These are phyloP conservation scores for Aspergillus niger DNA, from an alignment of 2,329 filamentous ascomycete genomes.

Conservation along the genomic window DNA sequence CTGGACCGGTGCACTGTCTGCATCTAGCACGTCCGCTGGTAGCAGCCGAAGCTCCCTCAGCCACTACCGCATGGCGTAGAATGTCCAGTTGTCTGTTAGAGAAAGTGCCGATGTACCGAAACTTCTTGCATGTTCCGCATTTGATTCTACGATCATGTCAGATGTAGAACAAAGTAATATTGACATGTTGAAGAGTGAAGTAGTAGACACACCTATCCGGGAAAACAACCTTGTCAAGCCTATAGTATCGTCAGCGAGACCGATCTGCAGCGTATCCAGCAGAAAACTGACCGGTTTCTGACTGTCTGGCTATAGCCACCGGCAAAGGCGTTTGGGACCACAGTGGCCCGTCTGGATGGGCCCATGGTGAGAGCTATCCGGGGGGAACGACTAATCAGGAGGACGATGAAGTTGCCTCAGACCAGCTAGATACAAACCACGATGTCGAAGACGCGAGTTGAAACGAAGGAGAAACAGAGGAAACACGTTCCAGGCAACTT, in stretches of 20 bases:
- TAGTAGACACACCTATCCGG: slow-evolving; percentile 34
- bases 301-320: slow-evolving; percentile 29
- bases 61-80: slow-evolving; percentile 30
- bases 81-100: slow-evolving; percentile 52
- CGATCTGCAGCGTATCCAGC: not conserved
- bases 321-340: slow-evolving; percentile 22
- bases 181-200: not conserved
- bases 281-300: slow-evolving; percentile 25
- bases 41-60: slow-evolving; percentile 18
- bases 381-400: not conserved
- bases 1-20: slow-evolving; percentile 44
- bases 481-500: no score
- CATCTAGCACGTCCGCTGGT: slow-evolving; percentile 42
- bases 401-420: no score
- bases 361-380: not conserved
- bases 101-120: slow-evolving; percentile 39
- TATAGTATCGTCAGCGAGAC: slow-evolving; percentile 8
- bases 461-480: no score
- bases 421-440: no score
- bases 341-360: not conserved
- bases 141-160: slow-evolving; percentile 41
- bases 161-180: not conserved
- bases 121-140: slow-evolving; percentile 51
- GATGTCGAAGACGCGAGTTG: no score
- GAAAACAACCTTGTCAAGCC: slow-evolving; percentile 30